phyloP scores from a whole-genome alignment of 202 grass and related monocot genomes.

The Saccharum hybrid region DNA sequence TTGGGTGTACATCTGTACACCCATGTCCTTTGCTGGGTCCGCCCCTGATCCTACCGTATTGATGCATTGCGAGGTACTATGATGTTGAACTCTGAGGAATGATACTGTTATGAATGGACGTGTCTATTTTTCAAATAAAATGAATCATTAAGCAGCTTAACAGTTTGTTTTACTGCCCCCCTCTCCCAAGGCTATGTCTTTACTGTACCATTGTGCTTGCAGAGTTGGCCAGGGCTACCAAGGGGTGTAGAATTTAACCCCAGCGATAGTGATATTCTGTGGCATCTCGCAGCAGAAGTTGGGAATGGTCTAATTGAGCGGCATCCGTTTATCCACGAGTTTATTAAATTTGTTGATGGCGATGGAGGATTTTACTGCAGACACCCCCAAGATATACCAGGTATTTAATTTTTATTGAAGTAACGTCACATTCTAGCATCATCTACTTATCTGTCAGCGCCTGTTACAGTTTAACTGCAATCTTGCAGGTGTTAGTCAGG shows the following conservation, averaged over 20 bases:
- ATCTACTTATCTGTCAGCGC: slow-evolving; percentile 35
- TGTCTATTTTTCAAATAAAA: background rate
- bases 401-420: slow-evolving; percentile 50
- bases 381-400: slow-evolving; percentile 71
- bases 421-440: slow-evolving; percentile 3
- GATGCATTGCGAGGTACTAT: background rate
- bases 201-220: slow-evolving; percentile 34
- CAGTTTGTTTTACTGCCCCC: background rate
- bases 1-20: background rate
- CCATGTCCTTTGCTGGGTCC: background rate
- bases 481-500: slow-evolving; percentile 66
- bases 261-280: slow-evolving; percentile 74
- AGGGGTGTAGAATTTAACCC: slow-evolving; percentile 84
- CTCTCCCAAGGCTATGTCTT: background rate
- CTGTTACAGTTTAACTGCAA: slow-evolving; percentile 19
- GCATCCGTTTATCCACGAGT: slow-evolving; percentile 84
- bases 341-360: slow-evolving; percentile 64
- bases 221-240: slow-evolving; percentile 80
- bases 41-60: background rate
- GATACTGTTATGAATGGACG: background rate
- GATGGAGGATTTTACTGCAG: slow-evolving; percentile 51
- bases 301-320: slow-evolving; percentile 51
- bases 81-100: background rate
- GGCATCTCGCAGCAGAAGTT: slow-evolving; percentile 81
- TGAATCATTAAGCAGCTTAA: background rate